These are phyloP conservation scores for Populus davidiana DNA, from an alignment of 345 rosid genomes.

Conservation along the genomic window DNA sequence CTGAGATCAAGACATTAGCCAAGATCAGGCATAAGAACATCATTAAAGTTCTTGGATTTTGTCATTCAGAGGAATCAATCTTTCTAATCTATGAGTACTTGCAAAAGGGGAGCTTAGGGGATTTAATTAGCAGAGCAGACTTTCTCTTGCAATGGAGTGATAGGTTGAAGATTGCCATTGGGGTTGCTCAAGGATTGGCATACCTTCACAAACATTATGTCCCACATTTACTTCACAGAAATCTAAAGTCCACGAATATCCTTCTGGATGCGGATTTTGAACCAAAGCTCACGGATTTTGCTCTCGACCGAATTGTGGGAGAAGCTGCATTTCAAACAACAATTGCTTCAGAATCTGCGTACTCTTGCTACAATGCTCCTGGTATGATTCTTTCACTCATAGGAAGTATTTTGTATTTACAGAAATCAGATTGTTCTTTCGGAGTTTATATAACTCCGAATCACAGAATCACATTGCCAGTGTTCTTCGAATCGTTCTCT, in stretches of 20 bases:
- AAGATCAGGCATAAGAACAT: conserved; percentile 83
- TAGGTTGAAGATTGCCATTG: conserved; percentile 73
- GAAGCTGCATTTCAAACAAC: conserved; percentile 72
- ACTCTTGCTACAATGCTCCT: conserved; percentile 76
- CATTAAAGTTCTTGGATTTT: conserved; percentile 70
- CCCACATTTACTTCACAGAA: conserved; percentile 76
- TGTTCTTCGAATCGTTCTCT: background rate
- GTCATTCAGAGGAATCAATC: conserved; percentile 67
- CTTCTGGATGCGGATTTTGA: conserved; percentile 67
- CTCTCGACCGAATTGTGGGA: conserved; percentile 72
- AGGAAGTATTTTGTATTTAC: background rate
- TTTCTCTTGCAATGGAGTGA: conserved; percentile 63
- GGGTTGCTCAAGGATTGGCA: conserved; percentile 77
- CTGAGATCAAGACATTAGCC: conserved; percentile 79
- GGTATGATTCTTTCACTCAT: conserved; percentile 38
- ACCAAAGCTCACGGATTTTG: conserved; percentile 79
- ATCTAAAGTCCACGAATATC: conserved; percentile 68
- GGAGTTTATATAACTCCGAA: background rate
- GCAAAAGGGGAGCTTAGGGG: conserved; percentile 71
- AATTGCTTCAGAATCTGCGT: conserved; percentile 45
- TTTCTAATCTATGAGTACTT: conserved; percentile 71
- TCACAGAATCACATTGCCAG: background rate
- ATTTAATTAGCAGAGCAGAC: conserved; percentile 47
- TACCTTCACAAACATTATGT: conserved; percentile 77
- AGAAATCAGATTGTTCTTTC: background rate